phyloP scores from a whole-genome alignment of 208 protist genomes.

The Acanthamoeba lenticulata region DNA sequence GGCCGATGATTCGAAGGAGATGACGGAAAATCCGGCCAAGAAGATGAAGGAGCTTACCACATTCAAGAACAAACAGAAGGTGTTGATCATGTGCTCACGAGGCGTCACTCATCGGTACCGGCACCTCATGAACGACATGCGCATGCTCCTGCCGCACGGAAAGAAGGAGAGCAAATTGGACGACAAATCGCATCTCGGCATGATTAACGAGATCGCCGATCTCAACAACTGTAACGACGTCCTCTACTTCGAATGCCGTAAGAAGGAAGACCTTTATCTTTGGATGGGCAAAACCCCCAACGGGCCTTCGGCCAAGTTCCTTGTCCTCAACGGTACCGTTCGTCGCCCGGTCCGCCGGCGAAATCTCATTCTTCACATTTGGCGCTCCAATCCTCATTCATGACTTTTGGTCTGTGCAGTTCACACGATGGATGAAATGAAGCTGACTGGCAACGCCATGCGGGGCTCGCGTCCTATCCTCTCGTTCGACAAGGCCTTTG shows the following conservation, averaged over 20 bases:
- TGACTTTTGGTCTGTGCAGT: constrained; percentile 75
- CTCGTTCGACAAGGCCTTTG: constrained; percentile 97
- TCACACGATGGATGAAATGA: constrained; percentile 97
- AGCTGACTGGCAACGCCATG: constrained; percentile 98
- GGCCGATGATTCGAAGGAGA: not conserved
- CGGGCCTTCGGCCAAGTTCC: constrained; percentile 95
- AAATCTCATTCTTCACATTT: constrained; percentile 70
- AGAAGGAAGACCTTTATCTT: constrained; percentile 92
- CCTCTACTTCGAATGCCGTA: constrained; percentile 92
- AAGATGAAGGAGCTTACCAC: not conserved
- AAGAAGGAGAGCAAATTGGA: constrained; percentile 85
- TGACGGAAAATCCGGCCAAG: not conserved
- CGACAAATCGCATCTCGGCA: constrained; percentile 71
- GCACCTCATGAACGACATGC: constrained; percentile 95
- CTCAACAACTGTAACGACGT: constrained; percentile 94
- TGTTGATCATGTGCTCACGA: constrained; percentile 92
- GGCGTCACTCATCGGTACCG: constrained; percentile 93
- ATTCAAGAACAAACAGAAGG: constrained; percentile 92
- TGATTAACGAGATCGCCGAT: constrained; percentile 91
- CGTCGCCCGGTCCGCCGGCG: too few species aligned
- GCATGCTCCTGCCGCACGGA: constrained; percentile 94
- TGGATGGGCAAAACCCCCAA: constrained; percentile 93
- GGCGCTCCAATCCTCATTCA: not conserved
- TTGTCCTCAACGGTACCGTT: constrained; percentile 90
- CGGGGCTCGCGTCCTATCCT: constrained; percentile 97